A percentile compares a stretch with the other conserved stretches of the same genome.
Conservation (phyloP, 2,329 filamentous ascomycete species). For the Kalmusia sp. region DNA sequence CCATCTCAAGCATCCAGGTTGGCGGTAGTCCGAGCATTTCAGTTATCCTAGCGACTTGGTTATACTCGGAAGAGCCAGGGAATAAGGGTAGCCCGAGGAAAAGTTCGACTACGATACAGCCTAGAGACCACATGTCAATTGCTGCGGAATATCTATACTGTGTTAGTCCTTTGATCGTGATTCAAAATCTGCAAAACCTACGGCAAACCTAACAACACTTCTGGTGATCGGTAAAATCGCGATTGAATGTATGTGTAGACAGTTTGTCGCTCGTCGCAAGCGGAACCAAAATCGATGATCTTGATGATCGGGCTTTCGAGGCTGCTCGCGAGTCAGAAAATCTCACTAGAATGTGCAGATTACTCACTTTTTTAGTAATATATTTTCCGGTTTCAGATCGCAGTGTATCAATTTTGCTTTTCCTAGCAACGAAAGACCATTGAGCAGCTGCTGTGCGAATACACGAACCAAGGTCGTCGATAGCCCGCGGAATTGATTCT, state of each 20-base stretch:
- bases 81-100: conserved; percentile 95
- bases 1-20: conserved; percentile 99
- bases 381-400: conserved; percentile 98
- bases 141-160: conserved; percentile 81
- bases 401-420: conserved; percentile 98
- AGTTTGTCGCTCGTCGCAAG: conserved; percentile 96
- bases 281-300: conserved; percentile 98
- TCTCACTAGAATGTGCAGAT: not conserved
- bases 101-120: conserved; percentile 96
- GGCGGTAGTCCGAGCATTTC: conserved; percentile 97
- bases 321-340: conserved; percentile 48
- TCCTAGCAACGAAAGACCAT: conserved; percentile 88
- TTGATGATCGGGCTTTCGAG: conserved; percentile 99
- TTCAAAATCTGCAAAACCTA: conserved; percentile 41
- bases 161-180: not conserved
- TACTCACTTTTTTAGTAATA: conserved; percentile 86
- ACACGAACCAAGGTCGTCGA: conserved; percentile 97
- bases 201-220: conserved; percentile 91
- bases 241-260: conserved; percentile 99
- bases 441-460: conserved; percentile 95
- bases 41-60: conserved; percentile 94
- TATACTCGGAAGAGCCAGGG: conserved; percentile 97
- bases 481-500: conserved; percentile 96
- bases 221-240: conserved; percentile 94
- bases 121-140: conserved; percentile 99